These are phyloP conservation scores for Crassisporium funariophilum DNA, from an alignment of 768 basidiomycete species.

Conservation along the genomic window DNA sequence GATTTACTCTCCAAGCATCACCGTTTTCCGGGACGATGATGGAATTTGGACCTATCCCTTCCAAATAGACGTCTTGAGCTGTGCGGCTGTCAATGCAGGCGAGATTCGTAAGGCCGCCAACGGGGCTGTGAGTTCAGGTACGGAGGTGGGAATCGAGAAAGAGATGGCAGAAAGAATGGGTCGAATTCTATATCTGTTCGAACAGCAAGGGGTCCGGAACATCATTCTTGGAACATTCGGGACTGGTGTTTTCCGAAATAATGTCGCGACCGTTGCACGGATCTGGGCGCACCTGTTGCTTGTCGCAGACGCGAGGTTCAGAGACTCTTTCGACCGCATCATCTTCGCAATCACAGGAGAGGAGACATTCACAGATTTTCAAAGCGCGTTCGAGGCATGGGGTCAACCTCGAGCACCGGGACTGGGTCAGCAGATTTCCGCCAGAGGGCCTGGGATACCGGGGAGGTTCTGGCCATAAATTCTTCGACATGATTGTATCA, in stretches of 20 bases:
- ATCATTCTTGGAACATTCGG: slow-evolving; percentile 72
- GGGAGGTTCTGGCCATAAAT: too few species aligned
- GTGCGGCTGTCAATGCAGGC: slow-evolving; percentile 75
- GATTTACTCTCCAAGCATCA: slow-evolving; percentile 68
- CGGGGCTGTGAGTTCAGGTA: slow-evolving; percentile 16
- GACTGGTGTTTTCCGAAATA: slow-evolving; percentile 70
- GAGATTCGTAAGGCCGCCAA: slow-evolving; percentile 33
- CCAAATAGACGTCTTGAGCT: slow-evolving; percentile 66
- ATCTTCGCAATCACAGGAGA: slow-evolving; percentile 58
- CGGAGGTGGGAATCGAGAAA: slow-evolving; percentile 45
- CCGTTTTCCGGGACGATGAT: slow-evolving; percentile 63
- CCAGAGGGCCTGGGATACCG: too few species aligned
- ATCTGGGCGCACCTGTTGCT: slow-evolving; percentile 65
- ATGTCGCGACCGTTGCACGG: slow-evolving; percentile 53
- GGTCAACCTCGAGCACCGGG: slow-evolving; percentile 14
- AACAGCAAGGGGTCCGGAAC: slow-evolving; percentile 53
- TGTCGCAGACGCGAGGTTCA: slow-evolving; percentile 51
- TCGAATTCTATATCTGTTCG: slow-evolving; percentile 61
- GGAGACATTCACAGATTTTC: slow-evolving; percentile 26
- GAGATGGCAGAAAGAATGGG: slow-evolving; percentile 72
- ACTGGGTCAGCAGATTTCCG: neutral
- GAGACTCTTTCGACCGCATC: slow-evolving; percentile 56
- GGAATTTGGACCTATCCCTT: slow-evolving; percentile 60
- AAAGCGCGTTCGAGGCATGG: slow-evolving; percentile 30
- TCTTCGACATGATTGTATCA: too few species aligned